phyloP scores from a whole-genome alignment of 2,329 filamentous ascomycete species.

The Helminthosporium solani region DNA sequence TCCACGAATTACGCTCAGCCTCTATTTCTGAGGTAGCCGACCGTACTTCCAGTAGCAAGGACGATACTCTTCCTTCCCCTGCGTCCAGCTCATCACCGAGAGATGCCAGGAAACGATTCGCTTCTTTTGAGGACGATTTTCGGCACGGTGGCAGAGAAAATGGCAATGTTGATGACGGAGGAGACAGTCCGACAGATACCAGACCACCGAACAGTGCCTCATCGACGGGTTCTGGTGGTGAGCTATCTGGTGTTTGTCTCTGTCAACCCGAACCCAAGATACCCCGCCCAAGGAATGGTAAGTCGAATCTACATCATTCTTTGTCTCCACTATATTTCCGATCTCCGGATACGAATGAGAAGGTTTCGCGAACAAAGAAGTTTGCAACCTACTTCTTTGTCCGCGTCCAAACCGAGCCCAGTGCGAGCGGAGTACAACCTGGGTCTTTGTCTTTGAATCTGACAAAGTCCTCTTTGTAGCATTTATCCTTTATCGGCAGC shows the following conservation, averaged over 20 bases:
- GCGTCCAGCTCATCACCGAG: constrained; percentile 20
- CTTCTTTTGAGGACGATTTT: constrained; percentile 20
- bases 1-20: constrained; percentile 26
- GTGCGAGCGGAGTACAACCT: constrained; percentile 12
- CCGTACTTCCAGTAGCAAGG: constrained; percentile 12
- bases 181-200: constrained; percentile 19
- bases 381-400: constrained; percentile 13
- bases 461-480: constrained; percentile 59
- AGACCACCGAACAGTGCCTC: constrained; percentile 25
- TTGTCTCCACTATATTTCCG: background rate
- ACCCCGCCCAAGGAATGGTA: constrained; percentile 69
- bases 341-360: constrained; percentile 12
- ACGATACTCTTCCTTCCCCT: constrained; percentile 19
- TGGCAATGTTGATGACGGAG: constrained; percentile 8
- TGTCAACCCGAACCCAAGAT: constrained; percentile 72
- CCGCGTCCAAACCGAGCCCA: constrained; percentile 18
- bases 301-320: constrained; percentile 41
- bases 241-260: constrained; percentile 57
- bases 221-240: constrained; percentile 32
- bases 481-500: constrained; percentile 95
- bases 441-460: constrained; percentile 5
- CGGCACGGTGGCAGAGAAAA: constrained; percentile 13
- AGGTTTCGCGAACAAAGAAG: constrained; percentile 29
- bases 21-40: constrained; percentile 18
- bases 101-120: constrained; percentile 26